Evolutionary conservation across 1,284 basidiomycete species (phyloP).

Genomic region (Ustilago cynodontis): DNA sequence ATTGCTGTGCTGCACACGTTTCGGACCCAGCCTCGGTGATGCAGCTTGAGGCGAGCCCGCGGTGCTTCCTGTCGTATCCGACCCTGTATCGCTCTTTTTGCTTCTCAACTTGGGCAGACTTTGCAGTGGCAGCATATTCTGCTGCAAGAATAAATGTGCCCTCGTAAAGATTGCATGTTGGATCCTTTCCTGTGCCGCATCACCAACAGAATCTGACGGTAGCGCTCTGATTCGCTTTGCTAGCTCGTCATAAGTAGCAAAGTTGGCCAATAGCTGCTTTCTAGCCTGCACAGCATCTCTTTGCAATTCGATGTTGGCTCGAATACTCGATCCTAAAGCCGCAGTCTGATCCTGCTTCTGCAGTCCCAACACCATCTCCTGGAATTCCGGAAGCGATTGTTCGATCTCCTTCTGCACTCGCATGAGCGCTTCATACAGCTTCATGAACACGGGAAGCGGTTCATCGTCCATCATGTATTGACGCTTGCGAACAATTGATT

Average conservation of each 20-base stretch:
- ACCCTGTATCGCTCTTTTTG: slow-evolving; percentile 57
- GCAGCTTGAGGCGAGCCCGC: slow-evolving; percentile 32
- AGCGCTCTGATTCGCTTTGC: slow-evolving; percentile 84
- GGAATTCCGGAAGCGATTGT: slow-evolving; percentile 78
- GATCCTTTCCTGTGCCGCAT: slow-evolving; percentile 80
- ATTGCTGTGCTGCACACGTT: slow-evolving; percentile 18
- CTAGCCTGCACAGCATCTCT: slow-evolving; percentile 78
- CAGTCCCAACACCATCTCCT: slow-evolving; percentile 76
- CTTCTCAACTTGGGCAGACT: slow-evolving; percentile 77
- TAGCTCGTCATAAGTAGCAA: slow-evolving; percentile 87
- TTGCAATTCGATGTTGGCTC: slow-evolving; percentile 65
- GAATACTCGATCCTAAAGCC: slow-evolving; percentile 59
- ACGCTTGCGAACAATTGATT: slow-evolving; percentile 80
- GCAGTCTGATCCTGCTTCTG: slow-evolving; percentile 71
- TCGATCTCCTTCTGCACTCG: slow-evolving; percentile 82
- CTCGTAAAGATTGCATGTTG: slow-evolving; percentile 83
- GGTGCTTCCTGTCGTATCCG: slow-evolving; percentile 34
- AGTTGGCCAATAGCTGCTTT: slow-evolving; percentile 83
- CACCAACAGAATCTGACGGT: slow-evolving; percentile 70
- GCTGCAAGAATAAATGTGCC: slow-evolving; percentile 85
- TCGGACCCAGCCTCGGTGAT: slow-evolving; percentile 17
- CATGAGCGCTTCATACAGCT: slow-evolving; percentile 76
- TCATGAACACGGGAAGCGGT: slow-evolving; percentile 74
- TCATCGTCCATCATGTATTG: slow-evolving; percentile 81
- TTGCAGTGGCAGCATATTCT: slow-evolving; percentile 75